These are phyloP conservation scores for Casuarina cunninghamiana DNA, from an alignment of 306 rosid species.

Conservation along the genomic window DNA sequence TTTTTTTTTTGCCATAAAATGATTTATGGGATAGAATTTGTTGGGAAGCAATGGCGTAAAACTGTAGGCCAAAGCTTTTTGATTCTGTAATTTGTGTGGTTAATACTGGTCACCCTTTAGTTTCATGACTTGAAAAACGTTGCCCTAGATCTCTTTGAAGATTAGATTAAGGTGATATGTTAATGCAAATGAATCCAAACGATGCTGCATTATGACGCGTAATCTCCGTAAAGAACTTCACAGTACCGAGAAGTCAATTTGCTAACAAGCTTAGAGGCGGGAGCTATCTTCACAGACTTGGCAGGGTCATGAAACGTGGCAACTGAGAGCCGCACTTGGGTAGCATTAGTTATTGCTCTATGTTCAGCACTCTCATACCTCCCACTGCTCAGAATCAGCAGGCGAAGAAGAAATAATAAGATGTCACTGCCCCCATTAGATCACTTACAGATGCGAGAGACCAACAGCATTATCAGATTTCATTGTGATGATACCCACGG, in stretches of 20 bases:
- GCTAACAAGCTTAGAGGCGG: slow-evolving; percentile 56
- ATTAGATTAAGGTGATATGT: no score
- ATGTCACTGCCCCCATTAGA: not conserved
- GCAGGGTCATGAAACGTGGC: slow-evolving; percentile 94
- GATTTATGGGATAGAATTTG: no score
- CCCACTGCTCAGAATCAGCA: slow-evolving; percentile 82
- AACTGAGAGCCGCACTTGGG: slow-evolving; percentile 67
- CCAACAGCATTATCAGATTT: not conserved
- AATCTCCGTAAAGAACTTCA: slow-evolving; percentile 71
- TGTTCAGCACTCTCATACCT: slow-evolving; percentile 74
- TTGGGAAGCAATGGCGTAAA: no score
- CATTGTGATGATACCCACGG: not conserved
- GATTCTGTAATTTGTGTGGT: no score
- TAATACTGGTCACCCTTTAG: no score
- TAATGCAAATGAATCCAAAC: no score
- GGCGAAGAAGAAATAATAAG: slow-evolving; percentile 8
- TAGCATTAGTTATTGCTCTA: slow-evolving; percentile 70
- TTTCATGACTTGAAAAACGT: no score
- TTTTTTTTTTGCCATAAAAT: no score
- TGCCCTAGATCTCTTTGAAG: no score
- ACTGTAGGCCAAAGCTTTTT: no score
- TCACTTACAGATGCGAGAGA: not conserved
- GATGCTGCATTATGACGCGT: slow-evolving; percentile 45
- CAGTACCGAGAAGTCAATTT: slow-evolving; percentile 54
- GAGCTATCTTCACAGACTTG: slow-evolving; percentile 58